Evolutionary conservation across 306 rosid genomes (phyloP).

Genomic region (Gleditsia sinensis): DNA sequence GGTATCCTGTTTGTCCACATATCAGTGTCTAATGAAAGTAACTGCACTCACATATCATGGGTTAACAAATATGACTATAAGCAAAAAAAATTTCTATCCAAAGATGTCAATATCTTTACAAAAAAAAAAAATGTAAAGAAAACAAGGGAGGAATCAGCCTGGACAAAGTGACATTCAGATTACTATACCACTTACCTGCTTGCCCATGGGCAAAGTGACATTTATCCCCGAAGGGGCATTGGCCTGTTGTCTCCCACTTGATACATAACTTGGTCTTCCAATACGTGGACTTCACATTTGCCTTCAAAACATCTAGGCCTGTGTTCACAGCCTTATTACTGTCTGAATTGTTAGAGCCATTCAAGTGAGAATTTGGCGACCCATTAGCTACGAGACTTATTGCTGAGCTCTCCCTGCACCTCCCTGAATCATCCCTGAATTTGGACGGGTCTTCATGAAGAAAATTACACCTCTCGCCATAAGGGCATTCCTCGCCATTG

Average conservation of each 20-base stretch:
- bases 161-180: no score
- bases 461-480: slow-evolving; percentile 88
- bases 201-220: slow-evolving; percentile 97
- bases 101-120: neutral
- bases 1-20: neutral
- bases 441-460: slow-evolving; percentile 88
- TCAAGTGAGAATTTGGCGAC: slow-evolving; percentile 45
- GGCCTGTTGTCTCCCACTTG: slow-evolving; percentile 76
- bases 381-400: slow-evolving; percentile 77
- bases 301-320: slow-evolving; percentile 42
- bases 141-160: neutral
- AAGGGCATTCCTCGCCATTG: slow-evolving; percentile 92
- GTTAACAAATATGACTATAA: neutral
- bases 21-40: neutral
- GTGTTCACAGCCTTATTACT: slow-evolving; percentile 40
- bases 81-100: no score
- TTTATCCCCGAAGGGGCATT: slow-evolving; percentile 72
- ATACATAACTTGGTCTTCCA: slow-evolving; percentile 88
- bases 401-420: slow-evolving; percentile 71
- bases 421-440: slow-evolving; percentile 71
- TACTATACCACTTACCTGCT: slow-evolving; percentile 55
- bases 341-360: slow-evolving; percentile 47
- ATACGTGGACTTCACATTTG: slow-evolving; percentile 46
- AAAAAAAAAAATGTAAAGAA: neutral
- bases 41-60: neutral